Evolutionary conservation across 345 rosid species (phyloP).

Genomic region (Luvunga scandens): DNA sequence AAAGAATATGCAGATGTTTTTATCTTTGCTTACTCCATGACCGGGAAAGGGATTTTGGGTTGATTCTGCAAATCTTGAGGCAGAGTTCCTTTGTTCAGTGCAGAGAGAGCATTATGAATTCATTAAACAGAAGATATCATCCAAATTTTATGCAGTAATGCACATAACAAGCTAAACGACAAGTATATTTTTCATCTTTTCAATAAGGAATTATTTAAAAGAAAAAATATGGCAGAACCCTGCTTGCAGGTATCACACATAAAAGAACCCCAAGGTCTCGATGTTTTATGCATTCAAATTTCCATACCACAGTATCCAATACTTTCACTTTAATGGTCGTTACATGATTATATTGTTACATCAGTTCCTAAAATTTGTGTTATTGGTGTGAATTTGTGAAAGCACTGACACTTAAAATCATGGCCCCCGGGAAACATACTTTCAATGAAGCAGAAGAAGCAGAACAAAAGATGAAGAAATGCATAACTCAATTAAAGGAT

Average conservation of each 20-base stretch:
- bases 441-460: not conserved
- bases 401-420: not conserved
- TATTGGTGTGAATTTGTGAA: too few species aligned
- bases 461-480: not conserved
- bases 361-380: not conserved
- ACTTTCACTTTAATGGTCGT: not conserved
- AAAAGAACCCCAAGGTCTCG: not conserved
- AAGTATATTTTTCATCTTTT: not conserved
- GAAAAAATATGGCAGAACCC: not conserved
- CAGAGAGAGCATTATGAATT: not conserved
- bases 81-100: not conserved
- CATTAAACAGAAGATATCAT: not conserved
- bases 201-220: not conserved
- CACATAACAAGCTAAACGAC: not conserved
- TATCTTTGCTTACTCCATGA: not conserved
- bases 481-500: constrained; percentile 1
- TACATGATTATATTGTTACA: not conserved
- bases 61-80: not conserved
- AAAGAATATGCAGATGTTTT: not conserved
- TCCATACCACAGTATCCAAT: not conserved
- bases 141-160: not conserved
- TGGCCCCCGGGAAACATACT: not conserved
- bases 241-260: not conserved
- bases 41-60: not conserved
- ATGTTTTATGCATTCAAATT: not conserved